phyloP scores from a whole-genome alignment of 345 rosid species.

The Pistacia integerrima region DNA sequence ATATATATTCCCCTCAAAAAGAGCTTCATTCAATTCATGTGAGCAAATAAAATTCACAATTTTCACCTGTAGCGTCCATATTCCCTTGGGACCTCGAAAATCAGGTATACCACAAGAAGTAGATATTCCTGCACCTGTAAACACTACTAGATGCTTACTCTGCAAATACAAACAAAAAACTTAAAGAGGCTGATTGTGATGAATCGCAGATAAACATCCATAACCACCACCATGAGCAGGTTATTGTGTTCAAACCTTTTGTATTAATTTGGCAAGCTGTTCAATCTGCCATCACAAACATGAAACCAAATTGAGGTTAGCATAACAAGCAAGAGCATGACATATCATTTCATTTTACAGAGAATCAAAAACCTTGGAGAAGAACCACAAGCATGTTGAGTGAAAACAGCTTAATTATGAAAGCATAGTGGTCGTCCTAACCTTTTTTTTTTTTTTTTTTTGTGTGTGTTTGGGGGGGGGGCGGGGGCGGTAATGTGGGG shows the following conservation, averaged over 20 bases:
- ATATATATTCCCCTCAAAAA: not conserved
- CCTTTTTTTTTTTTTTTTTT: no score
- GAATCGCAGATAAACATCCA: conserved; percentile 2
- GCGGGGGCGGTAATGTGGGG: no score
- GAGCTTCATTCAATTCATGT: not conserved
- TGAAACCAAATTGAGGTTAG: conserved; percentile 24
- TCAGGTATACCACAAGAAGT: conserved; percentile 98
- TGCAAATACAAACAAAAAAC: conserved; percentile 54
- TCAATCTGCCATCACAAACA: conserved; percentile 50
- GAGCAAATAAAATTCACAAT: conserved; percentile 9
- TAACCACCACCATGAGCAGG: not conserved
- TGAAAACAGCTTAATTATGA: not conserved
- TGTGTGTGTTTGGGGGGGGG: no score
- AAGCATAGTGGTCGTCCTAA: not conserved
- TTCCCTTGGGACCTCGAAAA: conserved; percentile 96
- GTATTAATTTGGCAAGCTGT: conserved; percentile 54
- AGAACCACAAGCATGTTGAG: not conserved
- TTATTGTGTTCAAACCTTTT: conserved; percentile 44
- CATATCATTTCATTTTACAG: not conserved
- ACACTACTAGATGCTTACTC: conserved; percentile 98
- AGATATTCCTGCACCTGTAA: conserved; percentile 98
- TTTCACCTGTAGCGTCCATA: conserved; percentile 94
- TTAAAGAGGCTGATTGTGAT: conserved; percentile 25
- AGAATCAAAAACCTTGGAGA: not conserved
- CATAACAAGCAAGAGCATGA: conserved; percentile 6